Evolutionary conservation across 768 basidiomycete species (phyloP).

Genomic region (Russula sp.): DNA sequence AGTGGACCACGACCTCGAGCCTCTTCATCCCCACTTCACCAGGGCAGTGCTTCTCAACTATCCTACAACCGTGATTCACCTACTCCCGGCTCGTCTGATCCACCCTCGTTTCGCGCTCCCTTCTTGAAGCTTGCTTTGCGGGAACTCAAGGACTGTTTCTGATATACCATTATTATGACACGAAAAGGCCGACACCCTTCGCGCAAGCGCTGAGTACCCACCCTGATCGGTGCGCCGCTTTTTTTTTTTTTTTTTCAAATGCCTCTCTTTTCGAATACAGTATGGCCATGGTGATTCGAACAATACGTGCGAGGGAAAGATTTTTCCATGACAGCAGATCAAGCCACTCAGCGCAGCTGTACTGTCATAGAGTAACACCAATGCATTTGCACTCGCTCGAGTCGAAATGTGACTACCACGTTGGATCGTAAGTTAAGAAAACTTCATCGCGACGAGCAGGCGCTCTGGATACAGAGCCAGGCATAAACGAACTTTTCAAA

Average conservation of each 20-base stretch:
- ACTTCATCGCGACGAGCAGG: no score
- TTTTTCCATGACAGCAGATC: no score
- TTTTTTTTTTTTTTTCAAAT: background rate
- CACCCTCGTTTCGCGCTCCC: slow-evolving; percentile 48
- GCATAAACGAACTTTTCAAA: no score
- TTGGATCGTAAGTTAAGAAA: no score
- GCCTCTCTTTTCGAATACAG: background rate
- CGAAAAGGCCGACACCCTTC: background rate
- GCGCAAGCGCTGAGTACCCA: background rate
- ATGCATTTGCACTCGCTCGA: no score
- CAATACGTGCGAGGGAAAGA: background rate
- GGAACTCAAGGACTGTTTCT: slow-evolving; percentile 23
- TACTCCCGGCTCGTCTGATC: background rate
- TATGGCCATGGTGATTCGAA: background rate
- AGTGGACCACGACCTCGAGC: slow-evolving; percentile 17
- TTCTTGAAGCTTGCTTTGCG: slow-evolving; percentile 67
- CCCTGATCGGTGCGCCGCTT: background rate
- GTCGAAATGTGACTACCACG: no score
- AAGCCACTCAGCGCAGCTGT: no score
- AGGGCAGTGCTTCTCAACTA: background rate
- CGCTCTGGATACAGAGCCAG: no score
- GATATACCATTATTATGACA: background rate
- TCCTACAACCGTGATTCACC: slow-evolving; percentile 4
- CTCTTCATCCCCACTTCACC: slow-evolving; percentile 20
- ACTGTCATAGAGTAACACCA: no score